phyloP scores from a whole-genome alignment of 1,284 basidiomycete genomes.

The Sporisorium scitamineum region DNA sequence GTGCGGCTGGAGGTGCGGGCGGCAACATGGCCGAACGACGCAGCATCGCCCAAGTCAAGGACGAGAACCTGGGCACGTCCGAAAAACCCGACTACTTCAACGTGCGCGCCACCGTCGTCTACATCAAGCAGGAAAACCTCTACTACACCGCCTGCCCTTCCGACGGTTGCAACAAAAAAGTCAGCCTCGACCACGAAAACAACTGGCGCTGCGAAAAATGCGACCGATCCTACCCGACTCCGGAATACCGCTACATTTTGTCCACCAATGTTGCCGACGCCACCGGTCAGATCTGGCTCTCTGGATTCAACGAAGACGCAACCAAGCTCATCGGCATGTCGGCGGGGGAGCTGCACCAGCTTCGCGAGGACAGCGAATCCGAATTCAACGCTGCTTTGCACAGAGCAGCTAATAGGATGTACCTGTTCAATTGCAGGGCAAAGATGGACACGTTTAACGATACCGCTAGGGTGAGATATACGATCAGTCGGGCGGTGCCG shows the following conservation, averaged over 20 bases:
- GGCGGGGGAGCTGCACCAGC: constrained; percentile 82
- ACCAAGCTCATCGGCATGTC: constrained; percentile 78
- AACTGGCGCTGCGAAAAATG: constrained; percentile 95
- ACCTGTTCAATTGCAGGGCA: constrained; percentile 87
- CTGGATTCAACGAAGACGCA: constrained; percentile 95
- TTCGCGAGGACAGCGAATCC: constrained; percentile 78
- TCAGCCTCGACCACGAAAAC: constrained; percentile 76
- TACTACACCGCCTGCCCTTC: constrained; percentile 90
- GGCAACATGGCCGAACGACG: constrained; percentile 71
- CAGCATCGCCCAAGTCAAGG: constrained; percentile 84
- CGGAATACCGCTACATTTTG: constrained; percentile 92
- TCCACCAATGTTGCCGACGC: constrained; percentile 88
- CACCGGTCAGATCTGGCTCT: constrained; percentile 90
- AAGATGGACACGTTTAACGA: constrained; percentile 72
- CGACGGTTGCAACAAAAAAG: constrained; percentile 90
- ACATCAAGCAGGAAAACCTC: constrained; percentile 87
- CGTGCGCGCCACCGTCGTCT: constrained; percentile 86
- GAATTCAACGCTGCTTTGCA: constrained; percentile 77
- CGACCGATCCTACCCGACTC: constrained; percentile 78
- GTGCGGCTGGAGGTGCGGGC: constrained; percentile 66
- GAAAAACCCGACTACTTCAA: constrained; percentile 86
- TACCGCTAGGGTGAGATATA: constrained; percentile 62
- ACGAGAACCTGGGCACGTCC: constrained; percentile 79
- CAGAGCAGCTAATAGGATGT: constrained; percentile 78
- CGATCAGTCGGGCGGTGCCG: constrained; percentile 52